These are phyloP conservation scores for Elasticomyces elasticus DNA, from an alignment of 495 filamentous ascomycete genomes.

Conservation along the genomic window DNA sequence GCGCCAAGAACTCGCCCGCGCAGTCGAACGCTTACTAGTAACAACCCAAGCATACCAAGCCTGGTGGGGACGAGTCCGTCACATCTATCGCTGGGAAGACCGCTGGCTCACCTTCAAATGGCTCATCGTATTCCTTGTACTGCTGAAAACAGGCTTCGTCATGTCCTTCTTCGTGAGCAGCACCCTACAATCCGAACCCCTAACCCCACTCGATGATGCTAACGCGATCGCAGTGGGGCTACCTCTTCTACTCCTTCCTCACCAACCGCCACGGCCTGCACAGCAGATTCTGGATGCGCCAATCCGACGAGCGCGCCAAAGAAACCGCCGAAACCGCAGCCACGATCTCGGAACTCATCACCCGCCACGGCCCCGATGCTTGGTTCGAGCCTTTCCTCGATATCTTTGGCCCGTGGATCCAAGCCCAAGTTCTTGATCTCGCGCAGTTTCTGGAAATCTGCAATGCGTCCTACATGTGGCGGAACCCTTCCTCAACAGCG, in stretches of 20 bases:
- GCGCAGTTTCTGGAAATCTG: slow-evolving; percentile 25
- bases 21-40: slow-evolving; percentile 24
- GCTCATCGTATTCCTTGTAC: slow-evolving; percentile 17
- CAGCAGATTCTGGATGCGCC: slow-evolving; percentile 14
- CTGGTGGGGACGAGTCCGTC: slow-evolving; percentile 24
- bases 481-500: slow-evolving; percentile 12
- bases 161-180: slow-evolving; percentile 24
- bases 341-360: slow-evolving; percentile 25
- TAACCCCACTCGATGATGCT: background rate
- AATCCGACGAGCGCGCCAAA: slow-evolving; percentile 17
- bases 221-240: slow-evolving; percentile 15
- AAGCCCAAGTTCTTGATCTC: slow-evolving; percentile 23
- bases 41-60: slow-evolving; percentile 22
- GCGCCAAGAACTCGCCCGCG: slow-evolving; percentile 12
- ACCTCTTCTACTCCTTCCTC: slow-evolving; percentile 23
- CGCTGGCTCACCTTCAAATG: slow-evolving; percentile 21
- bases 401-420: slow-evolving; percentile 22
- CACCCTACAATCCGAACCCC: background rate
- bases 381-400: slow-evolving; percentile 27
- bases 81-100: slow-evolving; percentile 27
- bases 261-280: slow-evolving; percentile 15
- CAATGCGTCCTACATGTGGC: slow-evolving; percentile 26
- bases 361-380: slow-evolving; percentile 20
- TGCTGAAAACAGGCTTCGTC: slow-evolving; percentile 21
- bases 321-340: slow-evolving; percentile 3